phyloP scores from a whole-genome alignment of 2,329 filamentous ascomycete species.

The Fusarium proliferatum region DNA sequence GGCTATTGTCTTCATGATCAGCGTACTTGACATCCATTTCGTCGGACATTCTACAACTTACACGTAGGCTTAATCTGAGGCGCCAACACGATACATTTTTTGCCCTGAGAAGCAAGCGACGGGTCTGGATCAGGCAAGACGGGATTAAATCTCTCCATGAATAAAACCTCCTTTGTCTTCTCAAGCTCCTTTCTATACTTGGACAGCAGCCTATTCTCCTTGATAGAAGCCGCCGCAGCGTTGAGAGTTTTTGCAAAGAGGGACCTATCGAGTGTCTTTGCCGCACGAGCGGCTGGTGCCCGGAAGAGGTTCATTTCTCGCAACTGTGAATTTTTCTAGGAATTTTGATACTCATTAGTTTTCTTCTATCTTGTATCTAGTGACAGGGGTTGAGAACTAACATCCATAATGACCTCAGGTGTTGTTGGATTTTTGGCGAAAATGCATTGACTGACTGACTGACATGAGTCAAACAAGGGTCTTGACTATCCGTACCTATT shows the following conservation, averaged over 20 bases:
- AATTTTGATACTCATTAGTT: conserved; percentile 9
- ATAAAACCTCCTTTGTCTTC: conserved; percentile 73
- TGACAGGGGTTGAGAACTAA: conserved; percentile 40
- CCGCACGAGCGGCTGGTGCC: conserved; percentile 81
- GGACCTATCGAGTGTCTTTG: conserved; percentile 82
- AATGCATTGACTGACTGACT: conserved; percentile 41
- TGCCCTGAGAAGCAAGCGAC: conserved; percentile 62
- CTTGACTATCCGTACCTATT: not conserved
- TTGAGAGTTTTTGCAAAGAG: conserved; percentile 84
- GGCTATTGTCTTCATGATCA: conserved; percentile 43
- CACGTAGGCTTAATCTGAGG: conserved; percentile 66
- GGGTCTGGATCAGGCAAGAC: conserved; percentile 72
- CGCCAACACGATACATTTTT: conserved; percentile 70
- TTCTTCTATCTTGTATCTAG: not conserved
- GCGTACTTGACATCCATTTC: not conserved
- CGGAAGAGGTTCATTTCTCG: conserved; percentile 72
- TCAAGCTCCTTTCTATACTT: conserved; percentile 74
- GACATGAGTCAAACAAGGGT: conserved; percentile 39
- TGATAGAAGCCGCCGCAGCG: conserved; percentile 81
- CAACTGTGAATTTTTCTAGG: conserved; percentile 44
- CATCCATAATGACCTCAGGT: conserved; percentile 48
- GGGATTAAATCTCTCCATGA: conserved; percentile 70
- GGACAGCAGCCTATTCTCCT: conserved; percentile 79
- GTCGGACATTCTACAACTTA: conserved; percentile 42
- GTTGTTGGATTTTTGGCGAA: conserved; percentile 36